Conservation (phyloP, 1,139 yeast species). For the Saccharomyces hybrid region DNA sequence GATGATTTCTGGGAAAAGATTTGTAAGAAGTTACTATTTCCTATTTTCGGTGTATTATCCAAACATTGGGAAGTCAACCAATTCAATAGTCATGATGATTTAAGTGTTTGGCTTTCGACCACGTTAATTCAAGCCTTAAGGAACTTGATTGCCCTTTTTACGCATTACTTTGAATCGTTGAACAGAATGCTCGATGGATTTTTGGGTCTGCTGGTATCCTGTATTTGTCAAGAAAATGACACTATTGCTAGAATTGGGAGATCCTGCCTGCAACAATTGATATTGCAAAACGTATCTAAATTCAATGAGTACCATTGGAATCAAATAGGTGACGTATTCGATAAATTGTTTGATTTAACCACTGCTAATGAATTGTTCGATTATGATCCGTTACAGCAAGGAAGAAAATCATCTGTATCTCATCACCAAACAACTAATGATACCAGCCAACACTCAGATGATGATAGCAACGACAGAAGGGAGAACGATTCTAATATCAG, state of each 20-base stretch:
- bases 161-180: constrained; percentile 70
- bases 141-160: constrained; percentile 75
- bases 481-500: constrained; percentile 4
- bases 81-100: constrained; percentile 63
- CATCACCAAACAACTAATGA: not conserved
- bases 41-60: constrained; percentile 76
- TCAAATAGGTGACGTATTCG: constrained; percentile 57
- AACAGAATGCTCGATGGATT: constrained; percentile 70
- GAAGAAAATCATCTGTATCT: constrained; percentile 20
- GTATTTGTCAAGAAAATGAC: constrained; percentile 95
- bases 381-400: constrained; percentile 50
- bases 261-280: constrained; percentile 72
- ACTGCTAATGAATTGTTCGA: constrained; percentile 81
- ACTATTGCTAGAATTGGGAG: constrained; percentile 93
- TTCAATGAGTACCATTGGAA: constrained; percentile 68
- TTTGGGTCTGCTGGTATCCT: constrained; percentile 67
- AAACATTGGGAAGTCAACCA: constrained; percentile 68
- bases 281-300: constrained; percentile 64
- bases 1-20: constrained; percentile 74
- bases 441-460: not conserved
- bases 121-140: constrained; percentile 93
- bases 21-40: constrained; percentile 74
- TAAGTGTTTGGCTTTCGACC: constrained; percentile 93
- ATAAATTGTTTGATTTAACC: constrained; percentile 65
- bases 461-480: constrained; percentile 2